Conservation (phyloP, 306 rosid genomes). For the Rubus parviflorus region DNA sequence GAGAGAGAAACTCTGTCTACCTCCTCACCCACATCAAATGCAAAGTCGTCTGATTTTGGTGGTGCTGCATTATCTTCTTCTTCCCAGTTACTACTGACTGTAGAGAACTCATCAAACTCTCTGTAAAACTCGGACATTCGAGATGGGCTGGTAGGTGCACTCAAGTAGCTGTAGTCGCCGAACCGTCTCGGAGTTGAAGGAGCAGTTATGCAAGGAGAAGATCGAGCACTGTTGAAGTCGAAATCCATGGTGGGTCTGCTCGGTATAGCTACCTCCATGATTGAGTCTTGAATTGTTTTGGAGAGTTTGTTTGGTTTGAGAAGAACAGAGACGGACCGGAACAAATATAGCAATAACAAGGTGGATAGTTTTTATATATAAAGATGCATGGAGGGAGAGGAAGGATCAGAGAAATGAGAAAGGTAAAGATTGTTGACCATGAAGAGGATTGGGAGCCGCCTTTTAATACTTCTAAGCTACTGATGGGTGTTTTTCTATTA, state of each 20-base stretch:
- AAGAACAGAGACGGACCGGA: neutral
- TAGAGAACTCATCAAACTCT: constrained; percentile 39
- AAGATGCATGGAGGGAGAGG: neutral
- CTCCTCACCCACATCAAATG: constrained; percentile 50
- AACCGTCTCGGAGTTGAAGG: constrained; percentile 65
- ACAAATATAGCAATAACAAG: neutral
- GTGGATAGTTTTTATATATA: constrained; percentile 1
- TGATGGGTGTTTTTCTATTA: neutral
- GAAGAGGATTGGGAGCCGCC: constrained; percentile 24
- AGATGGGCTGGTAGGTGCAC: constrained; percentile 80
- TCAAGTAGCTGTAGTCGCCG: constrained; percentile 47
- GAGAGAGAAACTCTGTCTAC: constrained; percentile 49
- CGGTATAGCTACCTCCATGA: constrained; percentile 57
- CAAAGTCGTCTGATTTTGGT: constrained; percentile 43
- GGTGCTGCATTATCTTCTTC: neutral
- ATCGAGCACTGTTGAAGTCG: constrained; percentile 42
- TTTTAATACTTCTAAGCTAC: constrained; percentile 23
- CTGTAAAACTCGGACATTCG: constrained; percentile 45
- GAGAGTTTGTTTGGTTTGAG: constrained; percentile 1
- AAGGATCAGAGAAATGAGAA: constrained; percentile 6
- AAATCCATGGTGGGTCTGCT: constrained; percentile 42
- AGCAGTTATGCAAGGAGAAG: constrained; percentile 48
- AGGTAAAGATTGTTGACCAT: constrained; percentile 35
- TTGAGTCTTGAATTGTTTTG: constrained; percentile 7
- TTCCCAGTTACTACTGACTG: constrained; percentile 13